phyloP scores from a whole-genome alignment of 2,329 filamentous ascomycete genomes.

The Rhytidhysteron rufulum region DNA sequence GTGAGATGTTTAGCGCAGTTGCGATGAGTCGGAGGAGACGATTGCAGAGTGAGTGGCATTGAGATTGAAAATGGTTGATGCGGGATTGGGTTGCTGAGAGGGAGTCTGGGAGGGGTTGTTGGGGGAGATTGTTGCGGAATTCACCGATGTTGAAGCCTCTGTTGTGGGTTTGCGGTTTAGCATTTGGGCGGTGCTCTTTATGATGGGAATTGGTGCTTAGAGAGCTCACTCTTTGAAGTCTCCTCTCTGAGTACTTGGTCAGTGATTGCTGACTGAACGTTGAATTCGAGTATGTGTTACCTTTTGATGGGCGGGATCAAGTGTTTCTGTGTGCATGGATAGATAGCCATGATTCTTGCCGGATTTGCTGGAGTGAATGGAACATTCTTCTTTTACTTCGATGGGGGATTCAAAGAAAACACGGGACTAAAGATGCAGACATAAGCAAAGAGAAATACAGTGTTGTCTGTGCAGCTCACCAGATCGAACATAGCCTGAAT shows the following conservation, averaged over 20 bases:
- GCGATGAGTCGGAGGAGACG: slow-evolving; percentile 74
- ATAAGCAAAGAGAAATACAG: background rate
- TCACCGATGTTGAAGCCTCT: slow-evolving; percentile 92
- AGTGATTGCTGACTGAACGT: background rate
- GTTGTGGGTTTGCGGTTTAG: slow-evolving; percentile 9
- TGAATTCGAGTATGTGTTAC: slow-evolving; percentile 55
- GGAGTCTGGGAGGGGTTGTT: slow-evolving; percentile 70
- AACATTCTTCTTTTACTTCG: slow-evolving; percentile 70
- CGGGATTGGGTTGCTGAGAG: slow-evolving; percentile 58
- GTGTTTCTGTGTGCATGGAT: slow-evolving; percentile 79
- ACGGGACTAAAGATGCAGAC: slow-evolving; percentile 52
- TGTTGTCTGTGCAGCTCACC: slow-evolving; percentile 44
- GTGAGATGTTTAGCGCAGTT: slow-evolving; percentile 61
- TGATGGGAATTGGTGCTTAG: slow-evolving; percentile 2
- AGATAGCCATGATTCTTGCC: slow-evolving; percentile 82
- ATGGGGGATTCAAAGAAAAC: slow-evolving; percentile 68
- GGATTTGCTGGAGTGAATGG: slow-evolving; percentile 60
- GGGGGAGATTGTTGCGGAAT: slow-evolving; percentile 63
- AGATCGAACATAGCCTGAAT: slow-evolving; percentile 71
- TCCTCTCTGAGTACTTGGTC: slow-evolving; percentile 49
- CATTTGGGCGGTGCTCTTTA: no score
- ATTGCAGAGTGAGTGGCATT: slow-evolving; percentile 70
- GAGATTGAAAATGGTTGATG: slow-evolving; percentile 62
- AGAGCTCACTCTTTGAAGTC: slow-evolving; percentile 78
- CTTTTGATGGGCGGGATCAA: slow-evolving; percentile 79